Percentiles rank a stretch among this genome's conserved stretches.
phyloP scores from a whole-genome alignment of 768 basidiomycete genomes.

The Lepiota venenata region DNA sequence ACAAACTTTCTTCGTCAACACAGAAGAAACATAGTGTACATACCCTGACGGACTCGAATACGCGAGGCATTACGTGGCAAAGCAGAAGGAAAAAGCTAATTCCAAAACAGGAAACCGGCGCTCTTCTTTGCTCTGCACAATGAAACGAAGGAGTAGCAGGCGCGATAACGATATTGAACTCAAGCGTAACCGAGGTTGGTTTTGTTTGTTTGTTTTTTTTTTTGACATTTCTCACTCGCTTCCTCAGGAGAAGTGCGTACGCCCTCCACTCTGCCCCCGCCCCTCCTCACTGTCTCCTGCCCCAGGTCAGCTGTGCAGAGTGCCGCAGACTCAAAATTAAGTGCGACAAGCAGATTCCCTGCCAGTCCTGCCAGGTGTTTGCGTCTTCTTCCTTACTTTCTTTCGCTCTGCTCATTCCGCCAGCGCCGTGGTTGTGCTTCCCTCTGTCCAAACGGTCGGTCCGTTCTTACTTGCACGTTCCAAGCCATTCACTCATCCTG shows the following conservation, averaged over 20 bases:
- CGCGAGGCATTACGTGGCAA: not conserved
- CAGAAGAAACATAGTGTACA: constrained; percentile 4
- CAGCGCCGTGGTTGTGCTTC: constrained; percentile 67
- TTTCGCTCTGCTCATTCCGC: not conserved
- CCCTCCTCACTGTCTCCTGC: constrained; percentile 8
- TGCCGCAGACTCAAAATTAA: constrained; percentile 81
- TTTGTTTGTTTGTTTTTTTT: constrained; percentile 1
- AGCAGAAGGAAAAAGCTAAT: not conserved
- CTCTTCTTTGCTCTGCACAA: not conserved
- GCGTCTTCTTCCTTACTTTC: not conserved
- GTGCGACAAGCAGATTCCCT: constrained; percentile 80
- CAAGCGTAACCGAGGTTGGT: constrained; percentile 55
- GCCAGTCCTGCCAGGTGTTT: constrained; percentile 69
- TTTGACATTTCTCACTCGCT: constrained; percentile 2
- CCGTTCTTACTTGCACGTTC: not conserved
- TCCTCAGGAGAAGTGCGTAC: constrained; percentile 25
- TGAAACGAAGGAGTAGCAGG: constrained; percentile 21
- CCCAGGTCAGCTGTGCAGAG: constrained; percentile 75
- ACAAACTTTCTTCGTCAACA: not conserved
- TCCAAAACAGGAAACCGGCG: not conserved
- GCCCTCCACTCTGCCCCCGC: not conserved
- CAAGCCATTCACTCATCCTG: not conserved
- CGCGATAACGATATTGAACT: constrained; percentile 67
- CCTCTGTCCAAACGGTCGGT: constrained; percentile 67
- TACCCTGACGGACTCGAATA: constrained; percentile 1